Percentiles rank a stretch among this genome's conserved stretches.
phyloP scores from a whole-genome alignment of 805 yeast species.

The Maudiozyma serrabonitensis region DNA sequence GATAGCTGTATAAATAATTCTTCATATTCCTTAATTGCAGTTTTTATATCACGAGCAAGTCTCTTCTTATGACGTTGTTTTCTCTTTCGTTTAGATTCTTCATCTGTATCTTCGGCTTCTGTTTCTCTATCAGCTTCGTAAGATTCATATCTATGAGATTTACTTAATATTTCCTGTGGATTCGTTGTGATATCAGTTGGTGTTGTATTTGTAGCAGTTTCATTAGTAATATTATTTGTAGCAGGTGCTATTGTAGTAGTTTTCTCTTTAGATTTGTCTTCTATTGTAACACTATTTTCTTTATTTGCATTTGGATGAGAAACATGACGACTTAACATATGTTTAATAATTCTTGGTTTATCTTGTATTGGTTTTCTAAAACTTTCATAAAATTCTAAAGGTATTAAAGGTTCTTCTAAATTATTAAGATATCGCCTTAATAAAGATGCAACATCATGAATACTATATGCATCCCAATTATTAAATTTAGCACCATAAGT shows the following conservation, averaged over 20 bases:
- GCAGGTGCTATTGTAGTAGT: not conserved
- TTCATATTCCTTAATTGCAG: conserved; percentile 66
- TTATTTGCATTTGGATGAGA: conserved; percentile 31
- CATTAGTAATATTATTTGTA: not conserved
- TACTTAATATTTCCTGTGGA: not conserved
- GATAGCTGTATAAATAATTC: conserved; percentile 60
- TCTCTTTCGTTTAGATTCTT: conserved; percentile 27
- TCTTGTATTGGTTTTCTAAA: conserved; percentile 71
- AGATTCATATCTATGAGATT: not conserved
- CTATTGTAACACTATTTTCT: conserved; percentile 13
- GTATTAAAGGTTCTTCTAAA: conserved; percentile 86
- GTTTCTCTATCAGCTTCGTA: conserved; percentile 12
- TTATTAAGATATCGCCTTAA: conserved; percentile 78
- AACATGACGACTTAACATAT: conserved; percentile 40
- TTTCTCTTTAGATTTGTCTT: not conserved
- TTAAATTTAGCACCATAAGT: conserved; percentile 71
- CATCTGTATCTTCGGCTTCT: conserved; percentile 5
- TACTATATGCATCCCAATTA: conserved; percentile 88
- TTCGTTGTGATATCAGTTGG: not conserved
- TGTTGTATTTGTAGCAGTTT: not conserved
- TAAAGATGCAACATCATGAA: conserved; percentile 92
- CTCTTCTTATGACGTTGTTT: conserved; percentile 44
- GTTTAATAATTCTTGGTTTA: conserved; percentile 55
- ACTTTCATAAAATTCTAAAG: conserved; percentile 60
- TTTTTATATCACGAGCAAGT: conserved; percentile 53